A percentile compares a stretch with the other conserved stretches of the same genome.
Conservation (phyloP, 1,139 yeast species). For the Lodderomyces elongisporus region DNA sequence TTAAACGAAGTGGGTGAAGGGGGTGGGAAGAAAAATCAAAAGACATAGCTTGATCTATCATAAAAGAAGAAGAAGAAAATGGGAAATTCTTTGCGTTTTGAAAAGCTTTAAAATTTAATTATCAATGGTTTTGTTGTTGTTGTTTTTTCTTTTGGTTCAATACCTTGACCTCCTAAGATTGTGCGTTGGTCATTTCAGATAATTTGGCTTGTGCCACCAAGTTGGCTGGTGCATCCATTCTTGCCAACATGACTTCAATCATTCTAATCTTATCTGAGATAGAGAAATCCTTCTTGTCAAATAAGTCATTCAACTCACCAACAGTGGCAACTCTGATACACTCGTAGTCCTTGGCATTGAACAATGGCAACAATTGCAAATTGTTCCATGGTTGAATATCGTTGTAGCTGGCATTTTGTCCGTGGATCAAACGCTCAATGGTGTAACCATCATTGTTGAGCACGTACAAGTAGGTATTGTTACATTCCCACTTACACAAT, state of each 20-base stretch:
- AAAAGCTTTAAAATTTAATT: too few species aligned
- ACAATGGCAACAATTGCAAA: conserved; percentile 60
- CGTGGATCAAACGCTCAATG: conserved; percentile 85
- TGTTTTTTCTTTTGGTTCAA: too few species aligned
- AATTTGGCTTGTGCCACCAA: conserved; percentile 68
- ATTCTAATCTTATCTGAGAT: conserved; percentile 65
- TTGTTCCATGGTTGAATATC: conserved; percentile 85
- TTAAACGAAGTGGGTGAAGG: too few species aligned
- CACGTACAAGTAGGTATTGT: conserved; percentile 59
- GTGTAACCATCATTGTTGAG: conserved; percentile 88
- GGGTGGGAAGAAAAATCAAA: too few species aligned
- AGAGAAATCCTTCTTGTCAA: conserved; percentile 51
- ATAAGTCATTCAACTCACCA: conserved; percentile 63
- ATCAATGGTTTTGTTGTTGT: too few species aligned
- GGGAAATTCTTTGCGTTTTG: too few species aligned
- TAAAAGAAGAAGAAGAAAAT: too few species aligned
- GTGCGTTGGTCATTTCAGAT: conserved; percentile 62
- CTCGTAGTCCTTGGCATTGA: conserved; percentile 64
- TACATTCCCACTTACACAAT: conserved; percentile 47
- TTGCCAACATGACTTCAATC: conserved; percentile 76
- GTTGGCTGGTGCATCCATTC: conserved; percentile 78
- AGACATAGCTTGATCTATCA: too few species aligned
- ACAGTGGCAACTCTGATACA: conserved; percentile 54
- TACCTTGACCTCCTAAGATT: conserved; percentile 13
- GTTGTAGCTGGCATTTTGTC: conserved; percentile 69